These are phyloP conservation scores for Diaporthe longicolla DNA, from an alignment of 2,329 filamentous ascomycete genomes.

Conservation along the genomic window DNA sequence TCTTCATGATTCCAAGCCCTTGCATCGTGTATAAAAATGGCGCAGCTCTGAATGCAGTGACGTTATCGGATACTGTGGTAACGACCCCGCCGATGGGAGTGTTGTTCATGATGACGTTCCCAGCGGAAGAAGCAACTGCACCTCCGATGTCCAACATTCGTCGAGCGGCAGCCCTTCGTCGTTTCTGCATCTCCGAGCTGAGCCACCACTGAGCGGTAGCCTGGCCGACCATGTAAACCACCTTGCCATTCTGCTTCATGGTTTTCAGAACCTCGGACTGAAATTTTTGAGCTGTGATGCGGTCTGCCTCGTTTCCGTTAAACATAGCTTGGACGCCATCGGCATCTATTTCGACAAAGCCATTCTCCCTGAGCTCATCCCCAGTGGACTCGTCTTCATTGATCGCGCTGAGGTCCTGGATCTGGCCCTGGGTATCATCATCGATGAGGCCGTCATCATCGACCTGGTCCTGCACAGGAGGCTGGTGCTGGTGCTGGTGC, in stretches of 20 bases:
- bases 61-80: constrained; percentile 37
- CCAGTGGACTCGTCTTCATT: background rate
- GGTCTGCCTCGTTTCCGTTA: constrained; percentile 40
- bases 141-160: constrained; percentile 34
- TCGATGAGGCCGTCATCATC: background rate
- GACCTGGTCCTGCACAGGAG: background rate
- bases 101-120: constrained; percentile 40
- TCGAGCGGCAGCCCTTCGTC: constrained; percentile 36
- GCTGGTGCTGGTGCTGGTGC: constrained; percentile 20
- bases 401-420: background rate
- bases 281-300: constrained; percentile 38
- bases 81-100: constrained; percentile 39
- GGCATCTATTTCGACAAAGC: constrained; percentile 38
- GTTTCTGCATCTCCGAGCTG: constrained; percentile 39
- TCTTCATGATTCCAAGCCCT: constrained; percentile 34
- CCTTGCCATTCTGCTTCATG: constrained; percentile 36
- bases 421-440: background rate
- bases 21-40: constrained; percentile 38
- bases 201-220: constrained; percentile 41
- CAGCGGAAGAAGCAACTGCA: constrained; percentile 34
- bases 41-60: constrained; percentile 34
- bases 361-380: constrained; percentile 25
- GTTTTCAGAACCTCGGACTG: constrained; percentile 37
- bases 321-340: constrained; percentile 36
- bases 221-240: constrained; percentile 39